A percentile compares a stretch with the other conserved stretches of the same genome.
These are phyloP conservation scores for Lachancea cidri DNA, from an alignment of 805 yeast species.

Conservation along the genomic window DNA sequence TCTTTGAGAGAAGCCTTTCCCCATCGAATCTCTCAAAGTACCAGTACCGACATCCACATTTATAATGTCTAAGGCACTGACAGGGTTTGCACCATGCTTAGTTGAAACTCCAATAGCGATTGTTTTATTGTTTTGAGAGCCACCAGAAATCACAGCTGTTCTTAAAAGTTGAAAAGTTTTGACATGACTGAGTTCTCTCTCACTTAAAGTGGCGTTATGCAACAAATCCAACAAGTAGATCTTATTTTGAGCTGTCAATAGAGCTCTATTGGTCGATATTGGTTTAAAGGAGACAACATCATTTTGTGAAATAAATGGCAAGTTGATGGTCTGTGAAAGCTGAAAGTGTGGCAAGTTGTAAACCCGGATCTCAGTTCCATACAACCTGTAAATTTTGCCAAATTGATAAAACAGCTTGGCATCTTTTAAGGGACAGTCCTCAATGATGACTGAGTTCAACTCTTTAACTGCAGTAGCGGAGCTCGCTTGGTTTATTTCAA, in stretches of 20 bases:
- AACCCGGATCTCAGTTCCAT: conserved; percentile 13
- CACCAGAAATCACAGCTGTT: conserved; percentile 19
- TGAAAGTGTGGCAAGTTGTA: conserved; percentile 27
- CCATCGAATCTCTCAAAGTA: conserved; percentile 62
- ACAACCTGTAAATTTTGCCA: conserved; percentile 25
- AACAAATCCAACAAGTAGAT: conserved; percentile 27
- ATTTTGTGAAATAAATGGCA: conserved; percentile 22
- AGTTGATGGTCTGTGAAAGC: conserved; percentile 13
- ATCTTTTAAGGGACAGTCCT: conserved; percentile 15
- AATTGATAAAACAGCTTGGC: conserved; percentile 25
- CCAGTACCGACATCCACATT: conserved; percentile 60
- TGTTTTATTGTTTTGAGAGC: conserved; percentile 18
- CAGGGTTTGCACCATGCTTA: conserved; percentile 23
- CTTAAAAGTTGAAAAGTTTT: conserved; percentile 26
- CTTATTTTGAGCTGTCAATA: conserved; percentile 26
- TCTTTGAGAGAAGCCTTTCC: conserved; percentile 43
- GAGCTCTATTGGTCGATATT: conserved; percentile 26
- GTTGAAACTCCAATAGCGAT: conserved; percentile 30
- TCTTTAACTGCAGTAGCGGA: conserved; percentile 18
- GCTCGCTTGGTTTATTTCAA: conserved; percentile 14
- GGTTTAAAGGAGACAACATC: conserved; percentile 23
- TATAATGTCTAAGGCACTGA: conserved; percentile 28
- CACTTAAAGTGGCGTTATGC: conserved; percentile 23
- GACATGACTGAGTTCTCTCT: conserved; percentile 24
- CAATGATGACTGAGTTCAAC: conserved; percentile 23